phyloP scores from a whole-genome alignment of 805 yeast genomes.

The Zygoascus bituminiphila region DNA sequence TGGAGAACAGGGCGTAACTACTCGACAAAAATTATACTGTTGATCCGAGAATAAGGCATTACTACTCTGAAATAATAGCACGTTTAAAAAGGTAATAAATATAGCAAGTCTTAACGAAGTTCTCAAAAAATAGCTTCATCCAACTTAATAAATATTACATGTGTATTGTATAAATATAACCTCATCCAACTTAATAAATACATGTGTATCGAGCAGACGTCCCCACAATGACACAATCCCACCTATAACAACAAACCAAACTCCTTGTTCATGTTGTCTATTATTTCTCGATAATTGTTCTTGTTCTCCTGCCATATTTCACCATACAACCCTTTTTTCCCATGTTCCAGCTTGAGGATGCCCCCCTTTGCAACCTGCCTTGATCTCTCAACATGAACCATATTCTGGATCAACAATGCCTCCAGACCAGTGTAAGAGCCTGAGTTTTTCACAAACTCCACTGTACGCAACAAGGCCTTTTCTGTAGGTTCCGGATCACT shows the following conservation, averaged over 20 bases:
- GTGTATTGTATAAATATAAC: too few species aligned
- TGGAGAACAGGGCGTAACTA: too few species aligned
- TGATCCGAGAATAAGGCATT: too few species aligned
- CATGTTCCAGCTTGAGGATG: constrained; percentile 27
- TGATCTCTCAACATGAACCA: constrained; percentile 15
- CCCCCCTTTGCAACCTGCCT: not conserved
- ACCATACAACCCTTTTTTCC: constrained; percentile 29
- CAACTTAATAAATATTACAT: too few species aligned
- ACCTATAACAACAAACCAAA: constrained; percentile 20
- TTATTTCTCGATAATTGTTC: constrained; percentile 9
- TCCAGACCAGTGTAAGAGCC: constrained; percentile 14
- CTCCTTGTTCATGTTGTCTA: constrained; percentile 23
- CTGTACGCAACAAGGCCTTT: constrained; percentile 10
- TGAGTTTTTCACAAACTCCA: constrained; percentile 13
- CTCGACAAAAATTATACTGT: too few species aligned
- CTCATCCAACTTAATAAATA: too few species aligned
- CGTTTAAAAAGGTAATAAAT: too few species aligned
- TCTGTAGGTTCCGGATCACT: not conserved
- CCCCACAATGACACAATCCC: too few species aligned
- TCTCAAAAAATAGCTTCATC: too few species aligned
- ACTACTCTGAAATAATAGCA: too few species aligned
- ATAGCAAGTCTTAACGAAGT: too few species aligned
- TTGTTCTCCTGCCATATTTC: constrained; percentile 33
- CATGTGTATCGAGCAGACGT: too few species aligned
- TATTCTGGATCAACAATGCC: constrained; percentile 6